A percentile compares a stretch with the other conserved stretches of the same genome.
phyloP scores from a whole-genome alignment of 345 rosid genomes.

The Pelargonium nanum region DNA sequence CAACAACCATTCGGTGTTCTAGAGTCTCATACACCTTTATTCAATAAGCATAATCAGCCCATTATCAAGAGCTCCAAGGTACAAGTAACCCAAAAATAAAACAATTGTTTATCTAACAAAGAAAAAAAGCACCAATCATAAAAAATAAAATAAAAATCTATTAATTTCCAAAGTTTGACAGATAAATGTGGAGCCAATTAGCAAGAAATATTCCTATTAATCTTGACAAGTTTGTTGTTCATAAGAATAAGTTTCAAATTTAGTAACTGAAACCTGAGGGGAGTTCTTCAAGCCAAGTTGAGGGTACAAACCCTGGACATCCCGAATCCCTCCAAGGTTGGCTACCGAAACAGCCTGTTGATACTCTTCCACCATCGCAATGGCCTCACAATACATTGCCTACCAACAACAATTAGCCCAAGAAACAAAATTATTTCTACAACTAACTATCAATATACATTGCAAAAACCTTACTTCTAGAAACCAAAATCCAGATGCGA shows the following conservation, averaged over 20 bases:
- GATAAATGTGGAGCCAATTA: too few relatives aligned
- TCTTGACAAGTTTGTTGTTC: not conserved
- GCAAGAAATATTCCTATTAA: not conserved
- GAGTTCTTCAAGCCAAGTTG: conserved; percentile 70
- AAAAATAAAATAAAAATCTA: too few relatives aligned
- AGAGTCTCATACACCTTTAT: conserved; percentile 73
- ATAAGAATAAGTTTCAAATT: not conserved
- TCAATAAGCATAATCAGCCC: not conserved
- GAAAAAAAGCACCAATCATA: too few relatives aligned
- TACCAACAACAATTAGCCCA: conserved; percentile 2
- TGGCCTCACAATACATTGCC: conserved; percentile 85
- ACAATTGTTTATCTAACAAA: too few relatives aligned
- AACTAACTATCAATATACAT: not conserved
- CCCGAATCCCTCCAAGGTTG: conserved; percentile 67
- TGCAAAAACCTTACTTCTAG: not conserved
- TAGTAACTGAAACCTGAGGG: conserved; percentile 40
- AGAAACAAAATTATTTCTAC: not conserved
- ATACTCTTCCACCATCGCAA: conserved; percentile 88
- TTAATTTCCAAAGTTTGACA: too few relatives aligned
- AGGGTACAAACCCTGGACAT: conserved; percentile 51
- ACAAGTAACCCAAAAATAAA: not conserved
- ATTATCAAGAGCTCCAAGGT: not conserved
- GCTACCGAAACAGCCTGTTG: conserved; percentile 73
- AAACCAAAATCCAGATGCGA: not conserved
- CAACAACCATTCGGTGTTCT: conserved; percentile 83